Percentiles rank a stretch among this genome's conserved stretches.
Conservation (phyloP, 2,329 filamentous ascomycete species). For the Incumbomyces lentus region DNA sequence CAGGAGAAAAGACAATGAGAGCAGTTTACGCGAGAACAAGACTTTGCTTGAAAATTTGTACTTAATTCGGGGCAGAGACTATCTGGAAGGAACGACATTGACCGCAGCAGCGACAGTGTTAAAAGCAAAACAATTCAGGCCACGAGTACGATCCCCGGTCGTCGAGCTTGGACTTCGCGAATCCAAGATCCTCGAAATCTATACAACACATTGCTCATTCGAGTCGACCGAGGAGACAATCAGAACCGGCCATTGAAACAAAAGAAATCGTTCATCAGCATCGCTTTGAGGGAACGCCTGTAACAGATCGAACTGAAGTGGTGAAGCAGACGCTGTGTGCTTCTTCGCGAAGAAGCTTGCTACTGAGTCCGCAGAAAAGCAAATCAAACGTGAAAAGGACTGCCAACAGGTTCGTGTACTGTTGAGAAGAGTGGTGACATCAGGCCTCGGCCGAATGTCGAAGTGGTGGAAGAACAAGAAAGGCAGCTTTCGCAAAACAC, state of each 20-base stretch:
- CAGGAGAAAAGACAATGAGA: too few species aligned
- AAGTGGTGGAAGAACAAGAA: background rate
- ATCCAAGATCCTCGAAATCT: background rate
- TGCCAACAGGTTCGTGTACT: constrained; percentile 4
- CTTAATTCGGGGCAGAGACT: too few species aligned
- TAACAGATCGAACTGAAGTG: background rate
- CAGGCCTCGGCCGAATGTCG: constrained; percentile 4
- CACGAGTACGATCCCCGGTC: constrained; percentile 9
- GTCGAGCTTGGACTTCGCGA: background rate
- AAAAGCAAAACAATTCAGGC: constrained; percentile 1
- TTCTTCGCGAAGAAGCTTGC: background rate
- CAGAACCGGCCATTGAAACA: constrained; percentile 8
- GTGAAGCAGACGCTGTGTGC: constrained; percentile 3
- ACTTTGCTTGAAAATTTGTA: too few species aligned
- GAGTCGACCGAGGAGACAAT: constrained; percentile 7
- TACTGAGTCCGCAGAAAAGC: background rate
- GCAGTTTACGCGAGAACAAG: too few species aligned
- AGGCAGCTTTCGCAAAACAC: background rate
- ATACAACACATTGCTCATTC: background rate
- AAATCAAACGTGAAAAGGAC: background rate
- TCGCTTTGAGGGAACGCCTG: background rate
- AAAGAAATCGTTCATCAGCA: background rate
- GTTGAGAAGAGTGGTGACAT: constrained; percentile 5
- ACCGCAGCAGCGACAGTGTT: constrained; percentile 5
- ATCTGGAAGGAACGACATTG: constrained; percentile 1